These are phyloP conservation scores for Trichoderma sp. DNA, from an alignment of 2,329 filamentous ascomycete species.

Conservation along the genomic window DNA sequence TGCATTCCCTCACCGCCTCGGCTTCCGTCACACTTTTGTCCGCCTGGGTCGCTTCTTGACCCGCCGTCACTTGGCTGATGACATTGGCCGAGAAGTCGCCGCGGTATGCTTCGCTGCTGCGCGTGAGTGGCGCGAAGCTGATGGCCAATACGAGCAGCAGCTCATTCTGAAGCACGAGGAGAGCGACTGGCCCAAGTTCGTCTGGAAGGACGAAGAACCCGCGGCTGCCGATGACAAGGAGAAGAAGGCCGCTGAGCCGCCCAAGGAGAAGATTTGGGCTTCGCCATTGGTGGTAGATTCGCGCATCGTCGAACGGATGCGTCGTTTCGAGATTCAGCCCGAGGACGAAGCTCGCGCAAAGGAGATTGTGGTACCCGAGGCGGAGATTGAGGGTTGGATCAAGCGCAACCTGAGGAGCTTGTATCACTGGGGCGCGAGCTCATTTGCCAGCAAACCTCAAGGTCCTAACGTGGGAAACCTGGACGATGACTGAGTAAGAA, in stretches of 20 bases:
- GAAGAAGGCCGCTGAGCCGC: conserved; percentile 47
- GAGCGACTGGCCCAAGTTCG: conserved; percentile 81
- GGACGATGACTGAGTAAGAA: conserved; percentile 40
- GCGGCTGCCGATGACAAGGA: conserved; percentile 46
- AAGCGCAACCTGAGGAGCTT: conserved; percentile 61
- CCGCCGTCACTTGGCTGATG: conserved; percentile 80
- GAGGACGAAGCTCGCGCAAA: conserved; percentile 72
- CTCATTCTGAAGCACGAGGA: conserved; percentile 71
- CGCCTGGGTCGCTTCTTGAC: conserved; percentile 88
- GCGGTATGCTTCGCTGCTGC: conserved; percentile 72
- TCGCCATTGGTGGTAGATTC: conserved; percentile 75
- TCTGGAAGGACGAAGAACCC: conserved; percentile 60
- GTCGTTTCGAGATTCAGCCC: conserved; percentile 69
- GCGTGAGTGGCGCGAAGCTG: conserved; percentile 54
- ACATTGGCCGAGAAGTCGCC: conserved; percentile 84
- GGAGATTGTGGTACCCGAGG: conserved; percentile 64
- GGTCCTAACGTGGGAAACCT: conserved; percentile 48
- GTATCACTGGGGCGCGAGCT: conserved; percentile 55
- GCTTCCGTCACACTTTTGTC: conserved; percentile 86
- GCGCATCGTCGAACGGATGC: conserved; percentile 78
- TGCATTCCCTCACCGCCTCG: conserved; percentile 85
- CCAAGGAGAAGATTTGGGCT: conserved; percentile 74
- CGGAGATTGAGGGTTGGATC: conserved; percentile 71
- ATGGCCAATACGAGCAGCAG: conserved; percentile 49
- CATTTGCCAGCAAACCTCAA: conserved; percentile 47